Evolutionary conservation across 176 grass and related monocot genomes (phyloP).

Genomic region (Bolboschoenus planiculmis): DNA sequence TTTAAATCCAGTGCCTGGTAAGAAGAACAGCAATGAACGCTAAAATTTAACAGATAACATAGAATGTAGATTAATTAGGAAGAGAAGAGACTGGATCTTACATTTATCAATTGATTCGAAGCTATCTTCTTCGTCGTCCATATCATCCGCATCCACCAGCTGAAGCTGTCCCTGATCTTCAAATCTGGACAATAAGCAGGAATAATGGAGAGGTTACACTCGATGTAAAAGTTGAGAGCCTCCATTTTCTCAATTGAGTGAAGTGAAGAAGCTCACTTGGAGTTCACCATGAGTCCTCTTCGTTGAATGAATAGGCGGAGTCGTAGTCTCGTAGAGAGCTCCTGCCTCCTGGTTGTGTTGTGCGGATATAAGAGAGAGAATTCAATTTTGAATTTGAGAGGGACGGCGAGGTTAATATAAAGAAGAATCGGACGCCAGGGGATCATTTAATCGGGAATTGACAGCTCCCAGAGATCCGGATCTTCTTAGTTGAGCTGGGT

Average conservation of each 20-base stretch:
- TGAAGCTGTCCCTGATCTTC: constrained; percentile 80
- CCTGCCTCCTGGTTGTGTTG: neutral
- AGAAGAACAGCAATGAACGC: neutral
- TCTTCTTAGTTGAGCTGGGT: neutral
- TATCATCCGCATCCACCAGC: constrained; percentile 62
- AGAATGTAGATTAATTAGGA: neutral
- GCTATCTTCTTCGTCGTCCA: constrained; percentile 71
- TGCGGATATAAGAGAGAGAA: neutral
- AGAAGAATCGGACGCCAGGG: constrained; percentile 10
- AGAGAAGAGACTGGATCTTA: constrained; percentile 12
- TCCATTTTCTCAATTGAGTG: neutral
- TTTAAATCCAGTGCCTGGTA: neutral
- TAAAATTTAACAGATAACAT: constrained; percentile 10
- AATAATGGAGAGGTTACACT: neutral
- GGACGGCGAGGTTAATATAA: neutral
- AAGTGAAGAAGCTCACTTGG: constrained; percentile 2
- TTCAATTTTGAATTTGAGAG: constrained; percentile 2
- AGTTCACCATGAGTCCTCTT: neutral
- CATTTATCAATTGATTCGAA: constrained; percentile 90
- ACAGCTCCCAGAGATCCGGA: neutral
- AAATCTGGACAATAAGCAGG: constrained; percentile 32
- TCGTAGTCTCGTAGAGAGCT: neutral
- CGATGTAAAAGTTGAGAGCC: neutral
- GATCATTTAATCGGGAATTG: constrained; percentile 14
- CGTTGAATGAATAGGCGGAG: neutral